phyloP scores from a whole-genome alignment of 2,329 filamentous ascomycete genomes.

The Aspergillus pseudotamarii region DNA sequence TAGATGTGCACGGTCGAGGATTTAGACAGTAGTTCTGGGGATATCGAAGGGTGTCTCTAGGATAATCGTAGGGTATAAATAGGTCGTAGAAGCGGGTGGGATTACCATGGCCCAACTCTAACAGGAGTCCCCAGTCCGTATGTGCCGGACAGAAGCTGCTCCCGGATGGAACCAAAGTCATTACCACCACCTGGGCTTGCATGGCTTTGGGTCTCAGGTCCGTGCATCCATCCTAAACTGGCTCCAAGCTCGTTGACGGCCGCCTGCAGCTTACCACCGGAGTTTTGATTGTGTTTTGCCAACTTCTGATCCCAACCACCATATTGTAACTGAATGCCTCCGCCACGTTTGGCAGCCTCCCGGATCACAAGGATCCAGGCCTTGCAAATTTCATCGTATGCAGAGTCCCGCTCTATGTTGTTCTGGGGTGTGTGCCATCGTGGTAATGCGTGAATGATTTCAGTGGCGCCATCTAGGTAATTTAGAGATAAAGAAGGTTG shows the following conservation, averaged over 20 bases:
- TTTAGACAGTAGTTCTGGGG: constrained; percentile 21
- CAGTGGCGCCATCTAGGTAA: constrained; percentile 87
- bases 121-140: constrained; percentile 58
- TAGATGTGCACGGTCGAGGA: constrained; percentile 34
- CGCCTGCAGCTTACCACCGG: constrained; percentile 76
- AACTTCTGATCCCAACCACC: constrained; percentile 91
- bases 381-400: constrained; percentile 92
- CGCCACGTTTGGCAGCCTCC: constrained; percentile 87
- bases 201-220: constrained; percentile 34
- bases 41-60: constrained; percentile 16
- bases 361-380: constrained; percentile 91
- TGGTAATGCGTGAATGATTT: constrained; percentile 85
- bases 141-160: constrained; percentile 59
- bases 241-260: constrained; percentile 77
- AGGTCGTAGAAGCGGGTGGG: constrained; percentile 6
- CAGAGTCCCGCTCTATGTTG: constrained; percentile 89
- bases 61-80: constrained; percentile 6
- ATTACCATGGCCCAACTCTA: constrained; percentile 60
- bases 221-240: constrained; percentile 77
- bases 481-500: constrained; percentile 81
- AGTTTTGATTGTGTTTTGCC: constrained; percentile 82
- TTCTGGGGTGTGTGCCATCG: constrained; percentile 88
- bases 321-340: constrained; percentile 84
- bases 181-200: constrained; percentile 38
- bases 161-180: constrained; percentile 53